Evolutionary conservation across 2,329 filamentous ascomycete species (phyloP).

Genomic region (Passalora sequoiae): DNA sequence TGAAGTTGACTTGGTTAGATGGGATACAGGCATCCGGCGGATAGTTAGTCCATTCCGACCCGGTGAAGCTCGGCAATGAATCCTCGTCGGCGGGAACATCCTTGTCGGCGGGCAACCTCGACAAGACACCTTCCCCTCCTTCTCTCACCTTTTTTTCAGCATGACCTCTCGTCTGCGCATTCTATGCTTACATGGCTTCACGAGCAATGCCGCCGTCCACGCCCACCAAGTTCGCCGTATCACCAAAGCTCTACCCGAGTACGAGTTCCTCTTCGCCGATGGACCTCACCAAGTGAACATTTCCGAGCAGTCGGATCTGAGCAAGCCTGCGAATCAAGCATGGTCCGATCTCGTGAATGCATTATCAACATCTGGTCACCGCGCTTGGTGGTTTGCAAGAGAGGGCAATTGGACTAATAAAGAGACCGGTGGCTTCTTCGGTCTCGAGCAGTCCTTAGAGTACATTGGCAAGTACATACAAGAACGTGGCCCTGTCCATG

Average conservation of each 20-base stretch:
- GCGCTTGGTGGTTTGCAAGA: conserved; percentile 21
- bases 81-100: neutral
- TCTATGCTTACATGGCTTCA: conserved; percentile 23
- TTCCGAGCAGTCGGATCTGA: conserved; percentile 13
- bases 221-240: conserved; percentile 21
- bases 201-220: conserved; percentile 20
- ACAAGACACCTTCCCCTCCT: neutral
- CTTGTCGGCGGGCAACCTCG: neutral
- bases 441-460: conserved; percentile 16
- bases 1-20: neutral
- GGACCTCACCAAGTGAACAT: conserved; percentile 19
- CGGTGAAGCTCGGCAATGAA: neutral
- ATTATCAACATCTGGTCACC: conserved; percentile 13
- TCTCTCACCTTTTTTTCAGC: neutral
- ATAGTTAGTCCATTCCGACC: neutral
- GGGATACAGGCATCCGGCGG: neutral
- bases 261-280: conserved; percentile 22
- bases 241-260: conserved; percentile 15
- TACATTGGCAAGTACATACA: conserved; percentile 14
- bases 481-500: conserved; percentile 17
- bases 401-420: conserved; percentile 16
- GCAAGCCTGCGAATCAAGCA: conserved; percentile 14
- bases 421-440: conserved; percentile 15
- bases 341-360: conserved; percentile 19
- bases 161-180: conserved; percentile 14